A percentile compares a stretch with the other conserved stretches of the same genome.
phyloP scores from a whole-genome alignment of 2,329 filamentous ascomycete genomes.

The Mycosphaerella arachidis region DNA sequence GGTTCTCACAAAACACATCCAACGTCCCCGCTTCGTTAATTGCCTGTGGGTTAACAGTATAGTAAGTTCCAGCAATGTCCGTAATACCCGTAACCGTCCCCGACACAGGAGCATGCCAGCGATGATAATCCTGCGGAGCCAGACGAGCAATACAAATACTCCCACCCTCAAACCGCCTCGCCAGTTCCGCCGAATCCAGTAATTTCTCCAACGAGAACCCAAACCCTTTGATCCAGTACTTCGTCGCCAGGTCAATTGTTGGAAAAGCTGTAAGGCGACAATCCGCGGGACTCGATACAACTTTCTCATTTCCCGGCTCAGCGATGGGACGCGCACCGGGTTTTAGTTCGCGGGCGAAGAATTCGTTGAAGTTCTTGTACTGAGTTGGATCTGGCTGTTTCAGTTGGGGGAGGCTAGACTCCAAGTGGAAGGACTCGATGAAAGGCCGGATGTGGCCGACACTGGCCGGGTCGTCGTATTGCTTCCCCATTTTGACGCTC shows the following conservation, averaged over 20 bases:
- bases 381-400: conserved; percentile 36
- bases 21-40: conserved; percentile 38
- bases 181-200: conserved; percentile 27
- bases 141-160: conserved; percentile 38
- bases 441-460: conserved; percentile 39
- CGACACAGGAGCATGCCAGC: conserved; percentile 37
- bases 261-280: conserved; percentile 38
- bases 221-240: conserved; percentile 42
- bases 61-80: conserved; percentile 39
- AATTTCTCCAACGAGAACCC: conserved; percentile 37
- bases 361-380: conserved; percentile 43
- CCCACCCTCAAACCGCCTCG: conserved; percentile 35
- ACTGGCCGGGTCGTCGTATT: conserved; percentile 38
- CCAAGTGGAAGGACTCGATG: conserved; percentile 37
- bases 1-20: conserved; percentile 44
- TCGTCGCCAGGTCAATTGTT: conserved; percentile 37
- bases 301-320: conserved; percentile 32
- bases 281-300: conserved; percentile 36
- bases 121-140: conserved; percentile 42
- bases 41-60: conserved; percentile 42
- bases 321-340: conserved; percentile 35
- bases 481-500: conserved; percentile 38
- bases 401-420: conserved; percentile 33
- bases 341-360: conserved; percentile 39
- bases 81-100: conserved; percentile 33